Evolutionary conservation across 2,329 filamentous ascomycete species (phyloP).

Genomic region (Hymenoscyphus scutula): DNA sequence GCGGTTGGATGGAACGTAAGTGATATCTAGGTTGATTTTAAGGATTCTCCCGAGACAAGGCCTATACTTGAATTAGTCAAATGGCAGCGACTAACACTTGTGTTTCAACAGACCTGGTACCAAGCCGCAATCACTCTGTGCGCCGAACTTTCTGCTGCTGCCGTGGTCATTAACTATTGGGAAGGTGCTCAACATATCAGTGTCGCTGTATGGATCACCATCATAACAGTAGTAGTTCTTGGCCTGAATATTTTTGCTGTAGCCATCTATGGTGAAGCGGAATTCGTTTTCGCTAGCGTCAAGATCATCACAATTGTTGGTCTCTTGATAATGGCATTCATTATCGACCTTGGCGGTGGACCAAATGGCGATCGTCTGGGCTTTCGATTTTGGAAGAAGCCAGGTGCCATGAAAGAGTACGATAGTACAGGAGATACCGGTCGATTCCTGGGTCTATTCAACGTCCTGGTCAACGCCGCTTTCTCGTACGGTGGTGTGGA

Average conservation of each 20-base stretch:
- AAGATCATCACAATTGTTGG: constrained; percentile 56
- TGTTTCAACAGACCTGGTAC: constrained; percentile 33
- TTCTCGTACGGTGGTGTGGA: constrained; percentile 51
- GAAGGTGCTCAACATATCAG: constrained; percentile 30
- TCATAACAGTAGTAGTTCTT: constrained; percentile 41
- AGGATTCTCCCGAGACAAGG: not conserved
- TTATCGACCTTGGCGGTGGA: constrained; percentile 53
- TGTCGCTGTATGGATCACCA: constrained; percentile 39
- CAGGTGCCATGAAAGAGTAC: constrained; percentile 41
- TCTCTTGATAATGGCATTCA: constrained; percentile 52
- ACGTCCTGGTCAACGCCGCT: constrained; percentile 45
- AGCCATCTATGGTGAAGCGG: constrained; percentile 55
- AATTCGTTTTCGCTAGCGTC: constrained; percentile 57
- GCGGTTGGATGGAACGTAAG: constrained; percentile 56
- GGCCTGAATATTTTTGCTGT: constrained; percentile 55
- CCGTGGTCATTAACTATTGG: constrained; percentile 51
- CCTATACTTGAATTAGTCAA: not conserved
- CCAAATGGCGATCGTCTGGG: constrained; percentile 58
- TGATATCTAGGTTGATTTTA: constrained; percentile 47
- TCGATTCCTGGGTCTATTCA: constrained; percentile 50
- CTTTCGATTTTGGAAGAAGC: constrained; percentile 63
- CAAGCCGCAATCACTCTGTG: constrained; percentile 36
- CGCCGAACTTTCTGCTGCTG: constrained; percentile 50
- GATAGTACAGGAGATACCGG: constrained; percentile 51
- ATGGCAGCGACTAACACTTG: not conserved